phyloP scores from a whole-genome alignment of 345 rosid species.

The Eucalyptus tenuipes region DNA sequence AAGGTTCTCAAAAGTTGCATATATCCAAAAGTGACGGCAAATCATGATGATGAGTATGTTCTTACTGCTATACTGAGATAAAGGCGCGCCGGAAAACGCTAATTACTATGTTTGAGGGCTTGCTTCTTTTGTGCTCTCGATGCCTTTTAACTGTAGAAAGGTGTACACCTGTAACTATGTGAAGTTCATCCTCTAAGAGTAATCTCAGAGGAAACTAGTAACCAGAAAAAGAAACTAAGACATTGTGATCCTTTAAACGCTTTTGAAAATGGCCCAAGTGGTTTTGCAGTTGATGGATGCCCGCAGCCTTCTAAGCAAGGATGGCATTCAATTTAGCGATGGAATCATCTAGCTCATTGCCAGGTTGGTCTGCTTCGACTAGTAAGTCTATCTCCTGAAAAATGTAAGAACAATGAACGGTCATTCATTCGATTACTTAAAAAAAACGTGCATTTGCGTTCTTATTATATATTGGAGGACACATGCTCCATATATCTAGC shows the following conservation, averaged over 20 bases:
- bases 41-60: background rate
- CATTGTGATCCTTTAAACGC: conserved; percentile 83
- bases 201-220: conserved; percentile 16
- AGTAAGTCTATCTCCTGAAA: conserved; percentile 84
- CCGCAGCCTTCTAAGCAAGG: conserved; percentile 84
- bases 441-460: background rate
- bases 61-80: background rate
- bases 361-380: conserved; percentile 92
- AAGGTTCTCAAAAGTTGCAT: background rate
- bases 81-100: background rate
- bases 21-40: background rate
- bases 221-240: conserved; percentile 63
- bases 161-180: background rate
- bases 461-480: background rate
- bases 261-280: conserved; percentile 78
- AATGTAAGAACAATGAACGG: background rate
- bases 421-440: background rate
- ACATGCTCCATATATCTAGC: background rate
- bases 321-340: conserved; percentile 56
- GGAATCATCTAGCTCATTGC: conserved; percentile 79
- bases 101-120: background rate
- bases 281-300: conserved; percentile 70
- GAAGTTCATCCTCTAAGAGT: background rate
- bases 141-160: background rate
- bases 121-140: background rate